Percentiles rank a stretch among this genome's conserved stretches.
Evolutionary conservation across 176 grass and related monocot genomes (phyloP).

Genomic region (Triticum urartu): DNA sequence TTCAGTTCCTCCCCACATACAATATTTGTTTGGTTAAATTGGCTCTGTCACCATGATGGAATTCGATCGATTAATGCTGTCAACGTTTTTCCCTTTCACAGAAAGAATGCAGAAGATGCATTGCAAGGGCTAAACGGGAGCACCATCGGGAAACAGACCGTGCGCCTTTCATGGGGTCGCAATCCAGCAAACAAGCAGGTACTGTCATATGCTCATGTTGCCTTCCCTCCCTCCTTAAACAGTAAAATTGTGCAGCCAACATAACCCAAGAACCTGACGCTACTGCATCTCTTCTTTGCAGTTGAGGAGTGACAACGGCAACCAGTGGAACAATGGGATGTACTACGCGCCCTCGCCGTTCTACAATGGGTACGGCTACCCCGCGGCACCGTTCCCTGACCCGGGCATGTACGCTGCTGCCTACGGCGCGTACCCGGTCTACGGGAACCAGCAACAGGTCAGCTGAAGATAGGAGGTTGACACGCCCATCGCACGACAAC

Average conservation of each 20-base stretch:
- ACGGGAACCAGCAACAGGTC: constrained; percentile 86
- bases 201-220: neutral
- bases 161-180: constrained; percentile 95
- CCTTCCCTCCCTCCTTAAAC: neutral
- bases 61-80: neutral
- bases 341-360: constrained; percentile 69
- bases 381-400: constrained; percentile 69
- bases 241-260: neutral
- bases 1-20: neutral
- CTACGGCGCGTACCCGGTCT: constrained; percentile 82
- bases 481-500: neutral
- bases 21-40: neutral
- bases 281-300: constrained; percentile 24
- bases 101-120: constrained; percentile 92
- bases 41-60: neutral
- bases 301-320: constrained; percentile 62
- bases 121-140: constrained; percentile 83
- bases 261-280: neutral
- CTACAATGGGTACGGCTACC: constrained; percentile 86
- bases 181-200: constrained; percentile 96
- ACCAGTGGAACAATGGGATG: constrained; percentile 85
- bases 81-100: neutral
- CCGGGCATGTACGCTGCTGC: constrained; percentile 76
- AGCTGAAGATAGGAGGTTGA: constrained; percentile 42
- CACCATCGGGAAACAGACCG: constrained; percentile 73